Percentiles rank a stretch among this genome's conserved stretches.
Evolutionary conservation across 768 basidiomycete genomes (phyloP).

Genomic region (Termitomyces sp.): DNA sequence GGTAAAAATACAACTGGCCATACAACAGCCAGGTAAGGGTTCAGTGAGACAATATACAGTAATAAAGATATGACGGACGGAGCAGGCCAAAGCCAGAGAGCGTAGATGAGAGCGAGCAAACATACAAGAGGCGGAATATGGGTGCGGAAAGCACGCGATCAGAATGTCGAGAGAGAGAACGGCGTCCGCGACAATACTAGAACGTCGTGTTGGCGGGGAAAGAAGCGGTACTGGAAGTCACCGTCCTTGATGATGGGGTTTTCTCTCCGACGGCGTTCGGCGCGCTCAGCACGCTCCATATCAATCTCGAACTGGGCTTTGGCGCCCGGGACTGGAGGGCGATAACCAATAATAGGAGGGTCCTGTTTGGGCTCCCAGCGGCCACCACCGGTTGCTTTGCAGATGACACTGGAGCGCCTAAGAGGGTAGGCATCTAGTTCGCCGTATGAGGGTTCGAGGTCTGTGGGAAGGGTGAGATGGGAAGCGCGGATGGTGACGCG

Average conservation of each 20-base stretch:
- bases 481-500: conserved; percentile 27
- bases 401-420: conserved; percentile 58
- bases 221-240: conserved; percentile 59
- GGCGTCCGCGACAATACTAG: conserved; percentile 41
- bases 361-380: conserved; percentile 72
- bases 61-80: conserved; percentile 37
- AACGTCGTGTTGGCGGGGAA: conserved; percentile 40
- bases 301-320: conserved; percentile 68
- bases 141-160: conserved; percentile 11
- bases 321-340: conserved; percentile 59
- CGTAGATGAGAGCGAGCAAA: conserved; percentile 8
- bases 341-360: conserved; percentile 41
- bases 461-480: conserved; percentile 36
- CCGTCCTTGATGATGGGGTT: conserved; percentile 70
- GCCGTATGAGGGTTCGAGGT: conserved; percentile 51
- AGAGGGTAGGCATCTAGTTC: conserved; percentile 76
- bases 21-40: conserved; percentile 17
- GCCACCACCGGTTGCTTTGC: conserved; percentile 77
- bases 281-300: conserved; percentile 63
- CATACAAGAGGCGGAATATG: background rate
- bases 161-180: conserved; percentile 62
- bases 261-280: conserved; percentile 39
- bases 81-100: conserved; percentile 13
- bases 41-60: conserved; percentile 37
- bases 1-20: conserved; percentile 17